Evolutionary conservation across 1,284 basidiomycete species (phyloP).

Genomic region (Cutaneotrichosporon arboriforme): DNA sequence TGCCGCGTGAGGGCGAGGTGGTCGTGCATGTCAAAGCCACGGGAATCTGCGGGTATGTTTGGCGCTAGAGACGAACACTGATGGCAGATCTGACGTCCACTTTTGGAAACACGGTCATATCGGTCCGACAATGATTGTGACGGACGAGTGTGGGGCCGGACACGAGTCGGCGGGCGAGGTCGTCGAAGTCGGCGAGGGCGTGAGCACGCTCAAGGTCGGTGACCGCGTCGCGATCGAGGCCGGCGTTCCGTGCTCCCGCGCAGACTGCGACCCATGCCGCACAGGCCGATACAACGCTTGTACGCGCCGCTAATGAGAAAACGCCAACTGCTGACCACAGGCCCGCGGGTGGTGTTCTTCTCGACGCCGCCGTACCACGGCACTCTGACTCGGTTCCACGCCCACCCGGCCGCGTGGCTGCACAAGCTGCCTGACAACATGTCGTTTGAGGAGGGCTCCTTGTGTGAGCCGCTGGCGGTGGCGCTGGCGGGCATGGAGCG

Average conservation of each 20-base stretch:
- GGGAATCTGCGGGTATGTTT: conserved; percentile 50
- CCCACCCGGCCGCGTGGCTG: conserved; percentile 54
- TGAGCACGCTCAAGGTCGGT: conserved; percentile 43
- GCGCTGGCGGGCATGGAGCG: conserved; percentile 54
- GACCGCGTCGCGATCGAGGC: conserved; percentile 54
- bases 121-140: conserved; percentile 46
- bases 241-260: conserved; percentile 52
- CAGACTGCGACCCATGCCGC: conserved; percentile 52
- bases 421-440: conserved; percentile 53
- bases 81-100: conserved; percentile 50
- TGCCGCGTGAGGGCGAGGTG: conserved; percentile 45
- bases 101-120: conserved; percentile 54
- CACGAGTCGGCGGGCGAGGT: conserved; percentile 51
- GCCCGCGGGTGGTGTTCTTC: conserved; percentile 51
- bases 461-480: conserved; percentile 54
- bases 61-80: neutral
- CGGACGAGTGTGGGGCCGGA: conserved; percentile 47
- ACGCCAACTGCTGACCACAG: conserved; percentile 16
- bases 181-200: conserved; percentile 48
- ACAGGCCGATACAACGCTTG: conserved; percentile 54
- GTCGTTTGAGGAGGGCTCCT: conserved; percentile 52
- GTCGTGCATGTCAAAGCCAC: conserved; percentile 49
- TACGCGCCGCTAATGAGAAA: conserved; percentile 6
- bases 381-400: conserved; percentile 51
- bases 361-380: conserved; percentile 52